phyloP scores from a whole-genome alignment of 2,329 filamentous ascomycete genomes.

The Neopestalotiopsis sp. region DNA sequence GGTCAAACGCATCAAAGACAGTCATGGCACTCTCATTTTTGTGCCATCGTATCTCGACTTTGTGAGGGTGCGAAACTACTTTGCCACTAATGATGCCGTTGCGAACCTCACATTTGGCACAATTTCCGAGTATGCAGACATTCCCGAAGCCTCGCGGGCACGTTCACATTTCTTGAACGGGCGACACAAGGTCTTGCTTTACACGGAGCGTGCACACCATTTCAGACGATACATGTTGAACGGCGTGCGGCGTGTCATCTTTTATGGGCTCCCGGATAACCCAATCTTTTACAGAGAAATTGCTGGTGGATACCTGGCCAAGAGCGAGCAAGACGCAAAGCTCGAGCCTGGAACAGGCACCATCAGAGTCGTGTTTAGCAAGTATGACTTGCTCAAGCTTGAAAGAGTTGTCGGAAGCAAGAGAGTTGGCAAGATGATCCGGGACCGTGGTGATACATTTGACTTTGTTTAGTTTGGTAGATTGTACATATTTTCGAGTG shows the following conservation, averaged over 20 bases:
- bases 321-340: conserved; percentile 60
- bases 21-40: conserved; percentile 79
- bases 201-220: conserved; percentile 95
- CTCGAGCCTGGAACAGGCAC: conserved; percentile 64
- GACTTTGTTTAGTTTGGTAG: conserved; percentile 74
- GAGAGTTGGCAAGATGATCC: conserved; percentile 82
- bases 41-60: conserved; percentile 96
- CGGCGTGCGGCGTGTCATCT: conserved; percentile 82
- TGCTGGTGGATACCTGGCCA: conserved; percentile 68
- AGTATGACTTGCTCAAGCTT: conserved; percentile 86
- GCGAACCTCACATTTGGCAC: conserved; percentile 72
- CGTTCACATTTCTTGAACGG: conserved; percentile 87
- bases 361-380: conserved; percentile 75
- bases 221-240: conserved; percentile 86
- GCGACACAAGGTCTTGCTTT: conserved; percentile 81
- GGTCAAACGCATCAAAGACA: conserved; percentile 68
- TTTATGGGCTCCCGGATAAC: conserved; percentile 92
- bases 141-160: conserved; percentile 80
- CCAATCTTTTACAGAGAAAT: conserved; percentile 81
- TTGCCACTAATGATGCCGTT: conserved; percentile 71
- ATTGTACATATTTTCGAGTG: neutral
- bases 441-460: conserved; percentile 87
- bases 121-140: conserved; percentile 86
- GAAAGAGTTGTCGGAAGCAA: conserved; percentile 86
- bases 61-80: conserved; percentile 89